Percentiles rank a stretch among this genome's conserved stretches.
These are phyloP conservation scores for Lactarius psammicola DNA, from an alignment of 768 basidiomycete species.

Conservation along the genomic window DNA sequence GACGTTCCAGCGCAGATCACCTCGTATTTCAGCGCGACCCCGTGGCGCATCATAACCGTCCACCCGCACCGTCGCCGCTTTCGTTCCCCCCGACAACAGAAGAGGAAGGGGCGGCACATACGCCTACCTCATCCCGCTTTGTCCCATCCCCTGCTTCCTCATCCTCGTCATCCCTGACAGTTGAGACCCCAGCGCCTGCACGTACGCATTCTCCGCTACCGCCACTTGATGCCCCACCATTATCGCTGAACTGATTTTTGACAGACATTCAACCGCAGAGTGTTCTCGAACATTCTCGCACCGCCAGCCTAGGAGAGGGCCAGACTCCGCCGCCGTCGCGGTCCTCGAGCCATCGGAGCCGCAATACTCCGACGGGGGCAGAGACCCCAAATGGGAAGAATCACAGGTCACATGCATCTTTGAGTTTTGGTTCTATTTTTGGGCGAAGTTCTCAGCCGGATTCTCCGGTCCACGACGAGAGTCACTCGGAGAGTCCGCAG, in stretches of 20 bases:
- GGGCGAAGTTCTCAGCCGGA: constrained; percentile 12
- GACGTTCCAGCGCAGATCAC: constrained; percentile 38
- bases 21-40: constrained; percentile 35
- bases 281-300: background rate
- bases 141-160: constrained; percentile 7
- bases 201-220: background rate
- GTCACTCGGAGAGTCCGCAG: constrained; percentile 31
- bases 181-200: background rate
- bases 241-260: background rate
- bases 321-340: constrained; percentile 6
- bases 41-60: constrained; percentile 32
- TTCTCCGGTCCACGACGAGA: constrained; percentile 14
- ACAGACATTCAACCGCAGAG: background rate
- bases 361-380: background rate
- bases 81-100: constrained; percentile 29
- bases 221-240: background rate
- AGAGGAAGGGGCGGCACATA: constrained; percentile 4
- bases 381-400: background rate
- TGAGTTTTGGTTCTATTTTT: constrained; percentile 18
- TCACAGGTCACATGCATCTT: constrained; percentile 2
- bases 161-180: background rate
- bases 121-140: constrained; percentile 6
- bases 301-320: background rate
- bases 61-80: constrained; percentile 36
- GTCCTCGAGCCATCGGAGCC: constrained; percentile 2